Conservation (phyloP, 2,329 filamentous ascomycete species). For the Simplicillium sp. region DNA sequence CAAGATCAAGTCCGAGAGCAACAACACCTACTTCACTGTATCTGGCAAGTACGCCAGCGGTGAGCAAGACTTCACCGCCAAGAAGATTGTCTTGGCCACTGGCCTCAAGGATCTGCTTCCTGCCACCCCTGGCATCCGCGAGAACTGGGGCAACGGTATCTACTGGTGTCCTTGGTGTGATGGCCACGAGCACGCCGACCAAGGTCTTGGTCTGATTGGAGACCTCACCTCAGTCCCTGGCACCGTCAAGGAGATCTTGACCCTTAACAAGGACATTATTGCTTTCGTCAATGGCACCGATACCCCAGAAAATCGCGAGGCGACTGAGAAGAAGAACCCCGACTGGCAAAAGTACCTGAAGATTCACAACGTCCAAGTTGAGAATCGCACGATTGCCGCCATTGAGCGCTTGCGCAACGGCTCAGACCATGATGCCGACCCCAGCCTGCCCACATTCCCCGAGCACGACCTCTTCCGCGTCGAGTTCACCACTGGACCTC, state of each 20-base stretch:
- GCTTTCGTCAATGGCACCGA: slow-evolving; percentile 52
- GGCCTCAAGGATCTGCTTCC: slow-evolving; percentile 47
- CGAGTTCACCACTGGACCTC: slow-evolving; percentile 35
- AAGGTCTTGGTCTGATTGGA: slow-evolving; percentile 44
- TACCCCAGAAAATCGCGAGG: slow-evolving; percentile 29
- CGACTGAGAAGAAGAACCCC: slow-evolving; percentile 27
- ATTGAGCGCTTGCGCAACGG: slow-evolving; percentile 37
- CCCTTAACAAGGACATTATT: slow-evolving; percentile 44
- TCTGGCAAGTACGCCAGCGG: slow-evolving; percentile 9
- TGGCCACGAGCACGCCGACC: slow-evolving; percentile 51
- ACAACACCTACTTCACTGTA: slow-evolving; percentile 23
- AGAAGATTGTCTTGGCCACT: slow-evolving; percentile 48
- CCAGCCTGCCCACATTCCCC: slow-evolving; percentile 29
- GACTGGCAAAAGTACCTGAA: slow-evolving; percentile 39
- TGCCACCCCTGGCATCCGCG: slow-evolving; percentile 39
- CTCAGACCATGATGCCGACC: slow-evolving; percentile 23
- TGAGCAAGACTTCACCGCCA: slow-evolving; percentile 28
- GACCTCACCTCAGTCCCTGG: slow-evolving; percentile 50
- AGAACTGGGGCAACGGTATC: slow-evolving; percentile 50
- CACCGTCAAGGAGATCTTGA: slow-evolving; percentile 45
- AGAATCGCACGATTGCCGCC: slow-evolving; percentile 43
- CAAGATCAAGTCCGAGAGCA: slow-evolving; percentile 25
- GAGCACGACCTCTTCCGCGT: slow-evolving; percentile 48
- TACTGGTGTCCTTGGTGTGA: slow-evolving; percentile 60
- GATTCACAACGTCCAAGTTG: slow-evolving; percentile 39